A percentile compares a stretch with the other conserved stretches of the same genome.
These are phyloP conservation scores for Endoconidiophora polonica DNA, from an alignment of 2,329 filamentous ascomycete genomes.

Conservation along the genomic window DNA sequence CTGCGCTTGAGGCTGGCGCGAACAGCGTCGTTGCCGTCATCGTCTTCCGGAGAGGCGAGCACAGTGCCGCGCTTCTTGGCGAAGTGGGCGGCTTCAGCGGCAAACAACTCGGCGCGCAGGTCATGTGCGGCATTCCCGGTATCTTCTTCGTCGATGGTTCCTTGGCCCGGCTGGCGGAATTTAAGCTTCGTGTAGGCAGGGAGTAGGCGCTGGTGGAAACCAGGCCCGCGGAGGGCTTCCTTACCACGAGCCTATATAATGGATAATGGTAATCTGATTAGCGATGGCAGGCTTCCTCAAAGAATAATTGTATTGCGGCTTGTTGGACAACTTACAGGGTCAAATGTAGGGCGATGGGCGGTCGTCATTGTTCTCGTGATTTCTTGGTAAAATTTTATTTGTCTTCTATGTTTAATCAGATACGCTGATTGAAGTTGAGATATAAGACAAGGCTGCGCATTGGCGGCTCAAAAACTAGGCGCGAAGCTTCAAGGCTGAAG, in stretches of 20 bases:
- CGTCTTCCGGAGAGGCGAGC: conserved; percentile 25
- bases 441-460: conserved; percentile 1
- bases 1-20: conserved; percentile 14
- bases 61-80: conserved; percentile 61
- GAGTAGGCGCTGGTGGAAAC: conserved; percentile 89
- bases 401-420: not conserved
- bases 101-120: conserved; percentile 74
- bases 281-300: not conserved
- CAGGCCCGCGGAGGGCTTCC: conserved; percentile 80
- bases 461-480: not conserved
- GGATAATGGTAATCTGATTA: conserved; percentile 8
- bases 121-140: conserved; percentile 44
- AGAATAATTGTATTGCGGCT: too few relatives aligned
- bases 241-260: conserved; percentile 62
- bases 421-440: not conserved
- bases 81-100: conserved; percentile 75
- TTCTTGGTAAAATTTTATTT: not conserved
- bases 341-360: conserved; percentile 80
- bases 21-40: conserved; percentile 31
- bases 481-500: not conserved
- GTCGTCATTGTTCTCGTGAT: conserved; percentile 35
- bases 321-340: conserved; percentile 46
- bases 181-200: conserved; percentile 91
- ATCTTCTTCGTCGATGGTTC: conserved; percentile 58
- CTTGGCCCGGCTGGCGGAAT: conserved; percentile 72